phyloP scores from a whole-genome alignment of 306 rosid genomes.

The Castanea mollissima region DNA sequence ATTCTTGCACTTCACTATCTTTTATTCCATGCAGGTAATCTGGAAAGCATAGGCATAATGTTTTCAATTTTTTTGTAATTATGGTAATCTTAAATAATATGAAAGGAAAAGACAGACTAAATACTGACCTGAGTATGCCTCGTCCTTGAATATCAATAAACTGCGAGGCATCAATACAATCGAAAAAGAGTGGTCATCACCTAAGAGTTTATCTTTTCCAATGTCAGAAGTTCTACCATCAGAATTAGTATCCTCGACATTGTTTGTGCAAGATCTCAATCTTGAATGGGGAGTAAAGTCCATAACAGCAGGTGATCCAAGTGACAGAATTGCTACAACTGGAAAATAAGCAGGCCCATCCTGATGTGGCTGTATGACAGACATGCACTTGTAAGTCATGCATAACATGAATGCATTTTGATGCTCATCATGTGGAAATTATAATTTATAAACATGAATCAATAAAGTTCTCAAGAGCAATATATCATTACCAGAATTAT shows the following conservation, averaged over 20 bases:
- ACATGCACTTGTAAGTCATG: neutral
- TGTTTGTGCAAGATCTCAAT: constrained; percentile 36
- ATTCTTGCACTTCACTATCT: constrained; percentile 48
- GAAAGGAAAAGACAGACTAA: neutral
- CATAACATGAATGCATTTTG: neutral
- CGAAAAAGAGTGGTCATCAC: constrained; percentile 53
- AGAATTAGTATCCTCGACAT: constrained; percentile 26
- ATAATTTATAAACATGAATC: neutral
- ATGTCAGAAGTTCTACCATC: constrained; percentile 29
- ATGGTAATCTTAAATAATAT: neutral
- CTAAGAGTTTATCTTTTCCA: constrained; percentile 37
- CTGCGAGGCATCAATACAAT: constrained; percentile 77
- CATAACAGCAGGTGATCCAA: constrained; percentile 83
- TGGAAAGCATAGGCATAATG: constrained; percentile 27
- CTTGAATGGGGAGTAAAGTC: constrained; percentile 86
- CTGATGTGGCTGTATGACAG: constrained; percentile 71
- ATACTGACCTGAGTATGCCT: constrained; percentile 71
- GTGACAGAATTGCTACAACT: constrained; percentile 83
- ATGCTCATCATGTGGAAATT: neutral
- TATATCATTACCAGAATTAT: neutral
- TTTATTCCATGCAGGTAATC: constrained; percentile 85
- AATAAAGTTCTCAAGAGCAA: neutral
- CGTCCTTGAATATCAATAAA: constrained; percentile 79
- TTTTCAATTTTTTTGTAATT: constrained; percentile 5
- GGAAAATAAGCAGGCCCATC: constrained; percentile 96